Evolutionary conservation across 192 early-diverging fungal genomes (phyloP).

Genomic region (Paraglomus occultum): DNA sequence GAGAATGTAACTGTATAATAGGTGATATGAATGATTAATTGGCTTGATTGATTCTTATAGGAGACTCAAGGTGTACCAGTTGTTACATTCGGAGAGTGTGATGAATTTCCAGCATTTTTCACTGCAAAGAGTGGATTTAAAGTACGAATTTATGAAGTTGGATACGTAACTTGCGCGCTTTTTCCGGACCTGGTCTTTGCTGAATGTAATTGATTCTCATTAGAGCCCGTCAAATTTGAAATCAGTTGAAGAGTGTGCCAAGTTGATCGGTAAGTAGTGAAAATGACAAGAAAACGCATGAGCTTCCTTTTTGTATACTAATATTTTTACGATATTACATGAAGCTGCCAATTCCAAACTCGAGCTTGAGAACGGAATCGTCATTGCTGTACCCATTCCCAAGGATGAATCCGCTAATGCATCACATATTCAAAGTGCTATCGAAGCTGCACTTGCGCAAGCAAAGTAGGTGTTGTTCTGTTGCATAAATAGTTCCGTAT

Average conservation of each 20-base stretch:
- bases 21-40: not conserved
- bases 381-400: slow-evolving; percentile 92
- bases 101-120: slow-evolving; percentile 91
- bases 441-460: slow-evolving; percentile 70
- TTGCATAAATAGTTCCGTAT: not conserved
- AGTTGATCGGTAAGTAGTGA: slow-evolving; percentile 50
- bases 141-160: slow-evolving; percentile 31
- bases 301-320: not conserved
- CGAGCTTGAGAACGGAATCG: slow-evolving; percentile 71
- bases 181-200: not conserved
- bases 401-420: slow-evolving; percentile 58
- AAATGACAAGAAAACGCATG: not conserved
- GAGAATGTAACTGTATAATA: not conserved
- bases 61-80: slow-evolving; percentile 95
- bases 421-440: slow-evolving; percentile 62
- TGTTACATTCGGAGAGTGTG: slow-evolving; percentile 63
- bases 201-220: not conserved
- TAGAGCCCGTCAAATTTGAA: slow-evolving; percentile 55
- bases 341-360: slow-evolving; percentile 59
- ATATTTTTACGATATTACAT: not conserved
- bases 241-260: slow-evolving; percentile 52
- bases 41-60: slow-evolving; percentile 26
- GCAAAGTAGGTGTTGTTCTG: slow-evolving; percentile 45
- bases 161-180: not conserved
- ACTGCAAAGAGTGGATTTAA: slow-evolving; percentile 69